Evolutionary conservation across 352 stramenopile species (phyloP), one percentile per base, ranked within the genome.

Genomic region (Blastocystis sp.): DNA sequence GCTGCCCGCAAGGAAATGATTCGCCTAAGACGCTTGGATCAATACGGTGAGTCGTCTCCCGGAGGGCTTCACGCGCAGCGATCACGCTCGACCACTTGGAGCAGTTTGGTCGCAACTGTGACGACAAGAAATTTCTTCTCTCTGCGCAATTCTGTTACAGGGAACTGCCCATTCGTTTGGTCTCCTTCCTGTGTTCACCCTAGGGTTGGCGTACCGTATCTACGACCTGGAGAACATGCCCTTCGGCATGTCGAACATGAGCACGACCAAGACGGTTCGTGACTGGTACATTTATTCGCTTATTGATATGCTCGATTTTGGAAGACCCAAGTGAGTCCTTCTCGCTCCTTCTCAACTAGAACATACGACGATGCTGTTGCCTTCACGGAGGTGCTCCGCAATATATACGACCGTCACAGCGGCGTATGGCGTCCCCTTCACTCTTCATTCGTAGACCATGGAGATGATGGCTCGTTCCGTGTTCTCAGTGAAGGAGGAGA

Each of bases 401-500:
- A 89, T 0, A 86, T 88, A 10, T 78, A 64, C 78, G 64, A 88
- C 28, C 40, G 67, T 60, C 67, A 88, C 45, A 88, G 67, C 34
- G 64, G 67, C 14, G 64, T 88, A 34, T 59, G 21, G 28, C 23
- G 14, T 41, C 28, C 14, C 2, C 45, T 2, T 28, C 2, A 23
- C 10, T 38, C 11, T 61, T 79, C 2, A 99, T 91, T 95, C 93
- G n/a, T 93, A 94, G 48, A 98, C 98, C 40, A 92, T 99, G 14
- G 97, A 98, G 53, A 98, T 97, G 34, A 99, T 99, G 95, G 97
- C 97, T n/a, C 95, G 96, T 79, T 96, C 96, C 53, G 95, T 98
- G 7, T 96, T 98, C 89, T 95, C 98, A 92, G 94, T 99, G 88
- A 96, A 98, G 77, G 91, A 94, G 90, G 90, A 95, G 77, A 89